phyloP scores from a whole-genome alignment of 2,329 filamentous ascomycete species.

The Fusarium sp. region DNA sequence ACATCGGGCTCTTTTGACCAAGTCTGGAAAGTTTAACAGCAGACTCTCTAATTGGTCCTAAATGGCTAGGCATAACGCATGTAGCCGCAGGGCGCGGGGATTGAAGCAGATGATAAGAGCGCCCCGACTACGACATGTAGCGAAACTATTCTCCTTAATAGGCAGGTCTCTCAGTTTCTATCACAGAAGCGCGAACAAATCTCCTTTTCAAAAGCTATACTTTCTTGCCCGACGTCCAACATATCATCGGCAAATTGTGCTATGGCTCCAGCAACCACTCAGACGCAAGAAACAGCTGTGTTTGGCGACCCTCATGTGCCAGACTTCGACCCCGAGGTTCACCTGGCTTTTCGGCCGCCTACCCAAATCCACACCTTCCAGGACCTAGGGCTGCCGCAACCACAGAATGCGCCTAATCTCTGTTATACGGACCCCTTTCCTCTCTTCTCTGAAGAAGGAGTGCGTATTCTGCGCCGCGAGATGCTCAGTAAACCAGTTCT shows the following conservation, averaged over 20 bases:
- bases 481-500: slow-evolving; percentile 10
- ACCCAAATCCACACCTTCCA: slow-evolving; percentile 1
- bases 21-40: not conserved
- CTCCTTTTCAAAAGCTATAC: not conserved
- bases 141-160: not conserved
- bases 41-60: not conserved
- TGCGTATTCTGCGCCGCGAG: slow-evolving; percentile 16
- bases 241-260: not conserved
- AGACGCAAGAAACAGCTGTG: not conserved
- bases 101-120: not conserved
- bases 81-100: not conserved
- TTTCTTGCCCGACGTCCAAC: not conserved
- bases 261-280: not conserved
- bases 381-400: slow-evolving; percentile 10
- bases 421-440: slow-evolving; percentile 19
- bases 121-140: not conserved
- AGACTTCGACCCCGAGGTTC: not conserved
- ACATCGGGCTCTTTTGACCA: not conserved
- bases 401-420: slow-evolving; percentile 7
- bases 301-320: not conserved
- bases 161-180: not conserved
- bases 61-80: not conserved
- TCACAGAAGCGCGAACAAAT: not conserved
- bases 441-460: slow-evolving; percentile 12
- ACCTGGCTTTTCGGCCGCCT: not conserved